Evolutionary conservation across 202 grass and related monocot species (phyloP).

Genomic region (Setaria viridis): DNA sequence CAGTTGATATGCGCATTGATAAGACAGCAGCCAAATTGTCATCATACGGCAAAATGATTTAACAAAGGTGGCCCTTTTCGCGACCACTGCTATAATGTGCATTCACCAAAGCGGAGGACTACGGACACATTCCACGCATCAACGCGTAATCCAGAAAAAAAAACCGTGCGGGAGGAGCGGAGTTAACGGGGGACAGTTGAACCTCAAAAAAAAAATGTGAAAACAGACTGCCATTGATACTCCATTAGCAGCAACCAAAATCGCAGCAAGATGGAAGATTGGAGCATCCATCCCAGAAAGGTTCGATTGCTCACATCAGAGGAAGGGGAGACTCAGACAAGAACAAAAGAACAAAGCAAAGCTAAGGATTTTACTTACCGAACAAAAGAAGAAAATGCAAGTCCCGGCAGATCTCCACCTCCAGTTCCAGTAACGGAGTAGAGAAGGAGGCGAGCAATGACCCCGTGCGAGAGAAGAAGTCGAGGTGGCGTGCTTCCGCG

Average conservation of each 20-base stretch:
- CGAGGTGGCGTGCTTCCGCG: not conserved
- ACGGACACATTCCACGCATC: constrained; percentile 2
- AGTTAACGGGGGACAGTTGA: not conserved
- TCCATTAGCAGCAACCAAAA: not conserved
- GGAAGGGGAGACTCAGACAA: not conserved
- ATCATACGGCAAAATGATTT: constrained; percentile 31
- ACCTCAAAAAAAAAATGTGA: not conserved
- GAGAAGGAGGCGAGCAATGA: not conserved
- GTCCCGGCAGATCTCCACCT: not conserved
- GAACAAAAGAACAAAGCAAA: constrained; percentile 10
- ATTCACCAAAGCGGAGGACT: constrained; percentile 25
- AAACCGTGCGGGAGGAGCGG: not conserved
- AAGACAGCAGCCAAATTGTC: constrained; percentile 18
- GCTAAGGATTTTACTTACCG: not conserved
- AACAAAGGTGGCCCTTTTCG: constrained; percentile 1
- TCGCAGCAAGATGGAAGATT: not conserved
- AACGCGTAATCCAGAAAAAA: constrained; percentile 8
- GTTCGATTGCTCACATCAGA: not conserved
- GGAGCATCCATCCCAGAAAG: not conserved
- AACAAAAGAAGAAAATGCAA: constrained; percentile 2
- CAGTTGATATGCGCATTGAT: constrained; percentile 42
- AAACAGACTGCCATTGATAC: not conserved
- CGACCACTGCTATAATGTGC: constrained; percentile 28
- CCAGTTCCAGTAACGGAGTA: not conserved
- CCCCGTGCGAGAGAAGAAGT: not conserved